Evolutionary conservation across 768 basidiomycete species (phyloP).

Genomic region (Lentinus brumalis): DNA sequence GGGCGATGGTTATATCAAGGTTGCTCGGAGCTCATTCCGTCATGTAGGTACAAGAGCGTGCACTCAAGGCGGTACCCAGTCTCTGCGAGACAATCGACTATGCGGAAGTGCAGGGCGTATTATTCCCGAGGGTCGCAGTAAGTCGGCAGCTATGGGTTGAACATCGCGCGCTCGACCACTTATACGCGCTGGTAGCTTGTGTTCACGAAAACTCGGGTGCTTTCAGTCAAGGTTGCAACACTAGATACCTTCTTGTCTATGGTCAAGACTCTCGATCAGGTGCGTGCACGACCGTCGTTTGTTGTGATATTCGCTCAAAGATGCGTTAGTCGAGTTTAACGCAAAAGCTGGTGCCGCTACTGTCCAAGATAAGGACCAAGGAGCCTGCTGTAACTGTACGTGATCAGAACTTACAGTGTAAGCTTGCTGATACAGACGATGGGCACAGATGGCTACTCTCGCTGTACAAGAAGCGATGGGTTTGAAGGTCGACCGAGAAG

Average conservation of each 20-base stretch:
- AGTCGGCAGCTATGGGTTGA: conserved; percentile 29
- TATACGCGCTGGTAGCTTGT: conserved; percentile 60
- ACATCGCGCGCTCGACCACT: neutral
- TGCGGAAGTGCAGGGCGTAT: conserved; percentile 86
- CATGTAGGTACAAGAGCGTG: conserved; percentile 87
- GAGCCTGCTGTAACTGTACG: conserved; percentile 92
- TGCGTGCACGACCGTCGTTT: conserved; percentile 30
- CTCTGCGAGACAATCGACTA: conserved; percentile 95
- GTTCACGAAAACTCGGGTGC: conserved; percentile 87
- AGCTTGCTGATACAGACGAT: neutral
- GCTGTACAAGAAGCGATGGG: conserved; percentile 97
- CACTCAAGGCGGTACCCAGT: conserved; percentile 78
- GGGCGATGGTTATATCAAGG: neutral
- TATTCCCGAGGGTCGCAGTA: conserved; percentile 94
- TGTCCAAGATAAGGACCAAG: conserved; percentile 94
- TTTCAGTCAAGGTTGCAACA: conserved; percentile 91
- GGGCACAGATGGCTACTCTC: conserved; percentile 76
- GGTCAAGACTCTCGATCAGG: conserved; percentile 91
- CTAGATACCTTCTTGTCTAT: conserved; percentile 80
- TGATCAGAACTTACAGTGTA: neutral
- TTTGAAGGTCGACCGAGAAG: conserved; percentile 89
- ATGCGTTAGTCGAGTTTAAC: conserved; percentile 74
- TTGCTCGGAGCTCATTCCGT: neutral
- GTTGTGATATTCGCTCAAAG: neutral
- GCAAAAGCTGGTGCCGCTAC: conserved; percentile 91